Conservation (phyloP, 768 basidiomycete genomes). For the Rhodotorula paludigena region DNA sequence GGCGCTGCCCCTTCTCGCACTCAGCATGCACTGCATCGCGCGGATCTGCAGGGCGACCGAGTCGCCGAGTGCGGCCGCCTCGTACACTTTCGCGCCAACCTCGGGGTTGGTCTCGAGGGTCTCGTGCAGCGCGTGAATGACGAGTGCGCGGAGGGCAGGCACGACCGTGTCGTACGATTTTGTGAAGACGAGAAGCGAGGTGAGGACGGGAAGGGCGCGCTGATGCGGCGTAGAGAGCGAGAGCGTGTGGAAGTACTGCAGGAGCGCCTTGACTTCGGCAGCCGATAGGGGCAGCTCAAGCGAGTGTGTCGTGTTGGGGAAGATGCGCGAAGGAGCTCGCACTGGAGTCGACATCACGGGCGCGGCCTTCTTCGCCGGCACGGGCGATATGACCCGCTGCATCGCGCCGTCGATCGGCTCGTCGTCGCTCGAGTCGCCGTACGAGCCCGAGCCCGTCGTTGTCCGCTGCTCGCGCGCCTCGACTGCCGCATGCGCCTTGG, state of each 20-base stretch:
- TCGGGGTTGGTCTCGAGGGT: constrained; percentile 50
- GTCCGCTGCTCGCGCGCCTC: neutral
- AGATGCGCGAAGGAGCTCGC: constrained; percentile 6
- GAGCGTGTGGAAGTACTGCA: constrained; percentile 89
- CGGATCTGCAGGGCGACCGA: constrained; percentile 29
- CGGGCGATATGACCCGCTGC: neutral
- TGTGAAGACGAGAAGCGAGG: constrained; percentile 75
- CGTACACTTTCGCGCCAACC: constrained; percentile 26
- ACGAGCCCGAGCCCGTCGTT: neutral
- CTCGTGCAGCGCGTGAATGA: constrained; percentile 90
- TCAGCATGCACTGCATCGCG: constrained; percentile 30
- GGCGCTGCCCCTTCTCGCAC: neutral
- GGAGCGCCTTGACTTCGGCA: constrained; percentile 73
- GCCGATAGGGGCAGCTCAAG: constrained; percentile 82
- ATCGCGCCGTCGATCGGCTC: constrained; percentile 21
- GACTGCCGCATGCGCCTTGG: neutral
- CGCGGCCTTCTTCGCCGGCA: neutral
- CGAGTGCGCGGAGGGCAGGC: constrained; percentile 66
- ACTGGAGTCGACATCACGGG: neutral
- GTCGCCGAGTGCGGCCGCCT: constrained; percentile 33
- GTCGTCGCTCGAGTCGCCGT: constrained; percentile 27
- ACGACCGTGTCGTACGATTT: constrained; percentile 66
- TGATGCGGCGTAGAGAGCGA: constrained; percentile 83
- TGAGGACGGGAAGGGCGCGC: constrained; percentile 79
- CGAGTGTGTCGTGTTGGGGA: constrained; percentile 49